Evolutionary conservation across 2,329 filamentous ascomycete species (phyloP), one percentile per base, ranked within the genome.

Genomic region (Tolypocladium ophioglossoides): DNA sequence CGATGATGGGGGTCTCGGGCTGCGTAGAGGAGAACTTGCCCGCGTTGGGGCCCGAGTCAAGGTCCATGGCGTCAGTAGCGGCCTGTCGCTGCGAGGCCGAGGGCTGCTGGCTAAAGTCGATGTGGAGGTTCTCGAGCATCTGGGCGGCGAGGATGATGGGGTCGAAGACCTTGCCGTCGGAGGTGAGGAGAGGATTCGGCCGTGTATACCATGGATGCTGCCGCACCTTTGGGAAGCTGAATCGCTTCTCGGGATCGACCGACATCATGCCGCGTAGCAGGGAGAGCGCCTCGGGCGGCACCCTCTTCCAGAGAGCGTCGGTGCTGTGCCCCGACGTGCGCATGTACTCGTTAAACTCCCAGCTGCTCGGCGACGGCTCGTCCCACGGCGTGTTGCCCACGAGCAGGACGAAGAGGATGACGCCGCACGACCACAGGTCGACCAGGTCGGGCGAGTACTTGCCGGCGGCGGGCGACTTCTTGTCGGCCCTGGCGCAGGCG

Each of bases 371-470:
- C 3, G 91, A 92, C 0, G 94, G 94, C 66, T 94, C 89, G 65
- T 97, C 94, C 94, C 94, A 99, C 0, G 94, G 94, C 2, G 94
- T 99, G 67, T 99, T 99, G 11, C 94, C 94, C 1, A 95, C 91
- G 4, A 99, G 76, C 4, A 99, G 76, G 38, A 97, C 94, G 65
- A 99, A 99, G 4, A 99, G 77, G n/a, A 99, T 95, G 52, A 99
- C 91, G 37, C 94, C 94, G 63, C 91, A 96, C 18, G 91, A 96
- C 95, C 95, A 99, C 54, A 99, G 86, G 66, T 99, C 94, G 39
- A 89, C 89, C 44, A 89, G 72, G 57, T 96, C 89, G 9, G 91
- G 85, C 34, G 80, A 78, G 65, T 92, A 92, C 54, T 86, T 83
- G 50, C 67, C 63, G 30, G 78, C 74, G 52, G 78, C 71, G 39